Base-by-base conservation (phyloP, 2,329 filamentous ascomycete genomes). In the Nothomitra cinnamomea region DNA sequence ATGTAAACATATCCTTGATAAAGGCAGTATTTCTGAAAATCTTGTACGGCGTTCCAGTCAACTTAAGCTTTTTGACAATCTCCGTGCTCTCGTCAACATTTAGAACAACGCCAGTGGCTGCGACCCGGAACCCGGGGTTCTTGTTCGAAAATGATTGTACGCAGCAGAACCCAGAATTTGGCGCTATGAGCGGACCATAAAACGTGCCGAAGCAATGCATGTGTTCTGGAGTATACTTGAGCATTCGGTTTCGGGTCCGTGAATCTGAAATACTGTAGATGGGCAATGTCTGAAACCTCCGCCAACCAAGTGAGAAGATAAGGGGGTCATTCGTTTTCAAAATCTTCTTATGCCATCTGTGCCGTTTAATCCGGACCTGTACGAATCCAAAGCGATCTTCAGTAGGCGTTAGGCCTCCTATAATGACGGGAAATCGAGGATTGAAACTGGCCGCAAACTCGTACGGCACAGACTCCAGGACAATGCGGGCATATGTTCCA, bases 1-100 rank as follows among this genome's bases (percentile, higher is more conserved):
- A 83, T 64, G 80, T 88, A 75, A 98, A 98, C 92, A 98, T 98
- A 70, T 94, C 87, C 68, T 92, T 94, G 71, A 98, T 88, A 66
- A 98, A 98, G 40, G 92, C 89, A 0, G 92, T 98, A 72, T 98
- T 98, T 70, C 95, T 95, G 79, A 94, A 96, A 68, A 96, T 94
- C 72, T 96, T 96, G 77, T 92, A 94, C 1, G 92, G 89, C 49
- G 80, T 76, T 56, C 92, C 92, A 0, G 88, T 95, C 50, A 98
- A 78, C 69, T 98, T 98, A 64, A 98, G 82, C 75, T 98, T 98
- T 78, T 98, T 98, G 67, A 98, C 92, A 59, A 98, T 96, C 66
- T 98, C 92, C 2, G 87, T 89, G 41, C 84, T 87, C 69, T 96
- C 89, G 65, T 98, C 92, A 19, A 98, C 92, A 63, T 83, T 89